phyloP scores from a whole-genome alignment of 116 monocot species.

The Posidonia oceanica region DNA sequence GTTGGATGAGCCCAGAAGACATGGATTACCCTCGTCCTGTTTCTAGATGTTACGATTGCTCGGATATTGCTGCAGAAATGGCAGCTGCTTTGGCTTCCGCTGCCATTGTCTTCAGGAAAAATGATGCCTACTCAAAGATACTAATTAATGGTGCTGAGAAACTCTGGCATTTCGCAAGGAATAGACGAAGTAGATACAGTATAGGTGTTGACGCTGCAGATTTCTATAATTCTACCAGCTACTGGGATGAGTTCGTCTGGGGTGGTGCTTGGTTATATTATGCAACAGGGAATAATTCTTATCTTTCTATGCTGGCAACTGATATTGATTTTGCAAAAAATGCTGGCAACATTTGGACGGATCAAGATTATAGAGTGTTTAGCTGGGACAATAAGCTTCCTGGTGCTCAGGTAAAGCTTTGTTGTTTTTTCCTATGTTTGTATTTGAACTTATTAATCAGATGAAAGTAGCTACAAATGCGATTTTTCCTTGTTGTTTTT shows the following conservation, averaged over 20 bases:
- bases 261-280: conserved; percentile 12
- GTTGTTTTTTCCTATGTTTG: not conserved
- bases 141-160: conserved; percentile 32
- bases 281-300: conserved; percentile 9
- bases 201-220: not conserved
- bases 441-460: not conserved
- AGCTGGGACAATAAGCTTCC: conserved; percentile 15
- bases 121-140: conserved; percentile 52
- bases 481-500: not conserved
- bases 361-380: conserved; percentile 4
- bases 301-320: conserved; percentile 3
- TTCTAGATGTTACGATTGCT: conserved; percentile 52
- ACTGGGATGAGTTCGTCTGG: conserved; percentile 16
- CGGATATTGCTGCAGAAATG: conserved; percentile 86
- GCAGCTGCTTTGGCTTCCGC: conserved; percentile 71
- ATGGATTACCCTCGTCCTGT: conserved; percentile 78
- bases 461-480: no score
- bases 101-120: conserved; percentile 72
- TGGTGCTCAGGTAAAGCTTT: conserved; percentile 10
- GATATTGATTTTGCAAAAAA: not conserved
- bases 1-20: conserved; percentile 85
- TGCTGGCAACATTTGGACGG: not conserved
- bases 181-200: conserved; percentile 1
- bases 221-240: conserved; percentile 29
- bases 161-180: conserved; percentile 27